A percentile compares a stretch with the other conserved stretches of the same genome.
Evolutionary conservation across 2,329 filamentous ascomycete genomes (phyloP).

Genomic region (Xylogone sp.): DNA sequence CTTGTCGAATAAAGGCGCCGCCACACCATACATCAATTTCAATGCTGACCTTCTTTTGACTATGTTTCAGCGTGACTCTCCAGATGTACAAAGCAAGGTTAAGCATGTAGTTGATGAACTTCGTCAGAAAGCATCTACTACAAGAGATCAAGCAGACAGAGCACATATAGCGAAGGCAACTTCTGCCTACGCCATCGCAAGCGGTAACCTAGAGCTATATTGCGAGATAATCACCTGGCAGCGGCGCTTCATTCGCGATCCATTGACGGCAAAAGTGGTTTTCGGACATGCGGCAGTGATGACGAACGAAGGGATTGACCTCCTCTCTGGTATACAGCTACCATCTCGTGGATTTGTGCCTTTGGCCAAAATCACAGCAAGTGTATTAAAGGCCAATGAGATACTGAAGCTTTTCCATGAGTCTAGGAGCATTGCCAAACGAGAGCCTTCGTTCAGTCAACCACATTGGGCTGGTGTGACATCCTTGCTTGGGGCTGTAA

Average conservation of each 20-base stretch:
- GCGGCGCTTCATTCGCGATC: constrained; percentile 33
- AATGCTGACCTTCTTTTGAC: constrained; percentile 10
- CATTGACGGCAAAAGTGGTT: constrained; percentile 23
- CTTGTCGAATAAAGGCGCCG: neutral
- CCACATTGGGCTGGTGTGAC: constrained; percentile 6
- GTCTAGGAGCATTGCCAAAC: constrained; percentile 9
- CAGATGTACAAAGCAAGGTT: constrained; percentile 3
- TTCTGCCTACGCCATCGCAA: constrained; percentile 27
- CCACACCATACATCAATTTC: constrained; percentile 6
- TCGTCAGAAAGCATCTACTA: constrained; percentile 10
- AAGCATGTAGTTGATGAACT: constrained; percentile 8
- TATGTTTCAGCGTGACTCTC: constrained; percentile 5
- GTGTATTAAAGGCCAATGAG: constrained; percentile 10
- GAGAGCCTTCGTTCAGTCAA: constrained; percentile 11
- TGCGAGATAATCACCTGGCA: constrained; percentile 30
- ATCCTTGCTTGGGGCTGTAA: constrained; percentile 8
- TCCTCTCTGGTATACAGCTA: constrained; percentile 24
- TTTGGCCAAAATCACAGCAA: constrained; percentile 5
- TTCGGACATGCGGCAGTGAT: constrained; percentile 16
- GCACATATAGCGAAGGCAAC: constrained; percentile 25
- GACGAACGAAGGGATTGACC: constrained; percentile 18
- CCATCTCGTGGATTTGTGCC: constrained; percentile 26
- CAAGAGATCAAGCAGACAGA: constrained; percentile 25
- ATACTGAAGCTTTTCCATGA: constrained; percentile 10
- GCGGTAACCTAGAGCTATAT: constrained; percentile 27